phyloP scores from a whole-genome alignment of 2,329 filamentous ascomycete species.

The Fusarium buharicum region DNA sequence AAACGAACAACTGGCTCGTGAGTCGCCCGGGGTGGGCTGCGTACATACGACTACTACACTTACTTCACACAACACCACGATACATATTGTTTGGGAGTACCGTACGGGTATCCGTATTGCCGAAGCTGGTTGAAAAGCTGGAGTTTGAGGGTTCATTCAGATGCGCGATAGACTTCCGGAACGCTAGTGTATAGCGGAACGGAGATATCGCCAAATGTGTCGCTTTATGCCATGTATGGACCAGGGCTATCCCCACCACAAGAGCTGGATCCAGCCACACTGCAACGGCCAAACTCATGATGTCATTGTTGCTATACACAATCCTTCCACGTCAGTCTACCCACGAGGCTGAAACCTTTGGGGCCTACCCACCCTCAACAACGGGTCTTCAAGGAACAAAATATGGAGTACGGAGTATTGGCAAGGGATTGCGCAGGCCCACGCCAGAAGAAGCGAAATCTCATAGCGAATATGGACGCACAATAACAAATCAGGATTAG shows the following conservation, averaged over 20 bases:
- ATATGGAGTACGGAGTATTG: slow-evolving; percentile 14
- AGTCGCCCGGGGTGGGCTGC: slow-evolving; percentile 17
- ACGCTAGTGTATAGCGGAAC: slow-evolving; percentile 26
- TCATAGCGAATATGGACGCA: slow-evolving; percentile 7
- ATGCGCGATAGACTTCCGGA: slow-evolving; percentile 17
- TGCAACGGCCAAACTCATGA: slow-evolving; percentile 28
- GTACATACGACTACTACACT: slow-evolving; percentile 15
- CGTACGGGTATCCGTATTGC: slow-evolving; percentile 21
- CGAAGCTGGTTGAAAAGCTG: slow-evolving; percentile 6
- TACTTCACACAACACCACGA: slow-evolving; percentile 10
- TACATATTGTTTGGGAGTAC: slow-evolving; percentile 12
- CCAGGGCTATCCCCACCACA: slow-evolving; percentile 26
- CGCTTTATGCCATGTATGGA: slow-evolving; percentile 15
- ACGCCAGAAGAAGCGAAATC: slow-evolving; percentile 18
- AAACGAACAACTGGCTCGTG: slow-evolving; percentile 37
- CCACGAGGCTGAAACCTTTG: slow-evolving; percentile 44
- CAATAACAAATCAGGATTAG: slow-evolving; percentile 27
- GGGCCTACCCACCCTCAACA: slow-evolving; percentile 10
- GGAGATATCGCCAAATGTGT: slow-evolving; percentile 29
- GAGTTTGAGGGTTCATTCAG: slow-evolving; percentile 14
- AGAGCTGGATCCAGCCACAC: slow-evolving; percentile 28
- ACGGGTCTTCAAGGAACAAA: slow-evolving; percentile 10
- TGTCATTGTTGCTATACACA: slow-evolving; percentile 35
- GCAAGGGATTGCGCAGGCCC: slow-evolving; percentile 12
- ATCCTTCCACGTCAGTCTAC: slow-evolving; percentile 42